Evolutionary conservation across 495 filamentous ascomycete species (phyloP).

Genomic region (Penicillium robsamsonii): DNA sequence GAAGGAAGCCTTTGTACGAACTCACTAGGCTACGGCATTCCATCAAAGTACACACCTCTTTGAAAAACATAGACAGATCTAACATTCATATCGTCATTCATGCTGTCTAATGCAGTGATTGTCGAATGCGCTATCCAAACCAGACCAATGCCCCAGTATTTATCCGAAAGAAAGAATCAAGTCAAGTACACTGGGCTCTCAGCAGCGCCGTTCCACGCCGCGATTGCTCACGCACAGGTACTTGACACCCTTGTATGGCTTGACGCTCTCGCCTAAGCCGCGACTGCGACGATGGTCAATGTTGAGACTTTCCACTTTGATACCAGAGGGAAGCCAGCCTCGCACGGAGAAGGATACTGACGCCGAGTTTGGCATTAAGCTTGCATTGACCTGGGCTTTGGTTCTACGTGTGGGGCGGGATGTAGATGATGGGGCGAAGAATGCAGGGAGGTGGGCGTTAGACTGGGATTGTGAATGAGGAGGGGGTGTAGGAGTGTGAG

Average conservation of each 20-base stretch:
- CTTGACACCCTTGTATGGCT: slow-evolving; percentile 97
- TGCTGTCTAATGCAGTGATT: slow-evolving; percentile 6
- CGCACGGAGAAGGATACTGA: slow-evolving; percentile 86
- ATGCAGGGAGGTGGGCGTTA: slow-evolving; percentile 22
- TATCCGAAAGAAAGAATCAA: neutral
- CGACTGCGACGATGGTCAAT: slow-evolving; percentile 83
- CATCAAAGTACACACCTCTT: neutral
- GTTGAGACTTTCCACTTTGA: slow-evolving; percentile 85
- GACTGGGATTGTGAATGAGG: slow-evolving; percentile 14
- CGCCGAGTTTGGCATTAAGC: slow-evolving; percentile 87
- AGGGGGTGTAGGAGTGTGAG: slow-evolving; percentile 26
- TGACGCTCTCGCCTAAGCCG: slow-evolving; percentile 81
- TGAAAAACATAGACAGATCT: neutral
- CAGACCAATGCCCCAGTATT: neutral
- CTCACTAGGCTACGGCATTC: neutral
- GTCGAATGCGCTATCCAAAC: neutral
- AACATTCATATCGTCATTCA: slow-evolving; percentile 8
- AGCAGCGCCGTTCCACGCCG: slow-evolving; percentile 68
- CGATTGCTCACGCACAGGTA: slow-evolving; percentile 86
- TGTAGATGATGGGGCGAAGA: slow-evolving; percentile 31
- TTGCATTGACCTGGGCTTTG: slow-evolving; percentile 67
- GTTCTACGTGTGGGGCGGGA: slow-evolving; percentile 37
- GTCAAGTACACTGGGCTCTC: slow-evolving; percentile 8
- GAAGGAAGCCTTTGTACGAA: too few relatives aligned
- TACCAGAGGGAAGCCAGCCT: slow-evolving; percentile 92